Evolutionary conservation across 441 rosid genomes (phyloP).

Genomic region (Croton setiger): DNA sequence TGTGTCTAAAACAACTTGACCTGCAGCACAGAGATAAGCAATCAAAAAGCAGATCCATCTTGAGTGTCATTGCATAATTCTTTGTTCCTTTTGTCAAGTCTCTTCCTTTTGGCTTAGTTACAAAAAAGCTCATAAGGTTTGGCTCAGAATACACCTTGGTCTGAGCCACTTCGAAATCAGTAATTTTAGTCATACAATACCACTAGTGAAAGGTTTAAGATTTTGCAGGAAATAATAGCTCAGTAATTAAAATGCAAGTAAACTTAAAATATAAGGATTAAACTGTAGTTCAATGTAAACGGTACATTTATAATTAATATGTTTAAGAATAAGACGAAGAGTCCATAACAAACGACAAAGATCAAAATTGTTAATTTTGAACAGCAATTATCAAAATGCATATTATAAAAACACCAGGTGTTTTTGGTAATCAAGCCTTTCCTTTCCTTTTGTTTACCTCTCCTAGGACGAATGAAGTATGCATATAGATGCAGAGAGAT

Average conservation of each 20-base stretch:
- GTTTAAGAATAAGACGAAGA: background rate
- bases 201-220: background rate
- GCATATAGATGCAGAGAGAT: background rate
- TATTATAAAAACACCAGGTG: background rate
- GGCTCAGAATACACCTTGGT: background rate
- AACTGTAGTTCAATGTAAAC: too few species aligned
- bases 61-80: background rate
- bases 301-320: background rate
- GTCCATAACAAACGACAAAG: background rate
- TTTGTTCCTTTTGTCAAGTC: background rate
- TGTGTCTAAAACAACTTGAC: conserved; percentile 64
- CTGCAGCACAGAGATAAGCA: conserved; percentile 35
- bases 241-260: background rate
- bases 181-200: background rate
- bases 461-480: background rate
- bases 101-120: background rate
- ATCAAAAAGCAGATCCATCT: conserved; percentile 14
- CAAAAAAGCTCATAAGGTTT: background rate
- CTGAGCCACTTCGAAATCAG: too few species aligned
- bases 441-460: background rate
- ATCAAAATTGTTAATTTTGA: background rate
- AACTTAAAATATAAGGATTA: background rate
- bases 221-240: background rate
- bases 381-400: background rate
- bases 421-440: background rate